phyloP scores from a whole-genome alignment of 208 protist genomes.

The Crithidia mellificae region DNA sequence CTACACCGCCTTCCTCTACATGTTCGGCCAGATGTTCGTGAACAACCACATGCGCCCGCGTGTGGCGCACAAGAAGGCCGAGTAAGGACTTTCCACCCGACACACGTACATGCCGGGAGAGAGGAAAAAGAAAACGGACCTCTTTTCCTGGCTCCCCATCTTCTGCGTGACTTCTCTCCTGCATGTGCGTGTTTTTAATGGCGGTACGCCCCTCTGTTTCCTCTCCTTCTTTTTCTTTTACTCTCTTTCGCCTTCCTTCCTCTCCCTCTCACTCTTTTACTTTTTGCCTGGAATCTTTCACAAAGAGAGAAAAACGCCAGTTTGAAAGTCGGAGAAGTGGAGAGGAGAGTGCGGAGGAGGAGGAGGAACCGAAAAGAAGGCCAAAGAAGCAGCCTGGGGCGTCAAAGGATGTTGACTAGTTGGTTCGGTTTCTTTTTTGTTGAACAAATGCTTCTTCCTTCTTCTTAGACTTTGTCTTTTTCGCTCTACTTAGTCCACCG shows the following conservation, averaged over 20 bases:
- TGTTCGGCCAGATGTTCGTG: constrained; percentile 91
- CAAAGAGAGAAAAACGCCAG: neutral
- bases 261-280: neutral
- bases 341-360: no score
- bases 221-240: neutral
- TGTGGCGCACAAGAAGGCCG: constrained; percentile 33
- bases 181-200: neutral
- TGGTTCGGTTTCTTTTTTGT: neutral
- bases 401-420: no score
- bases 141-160: no score
- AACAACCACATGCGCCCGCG: constrained; percentile 67
- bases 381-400: neutral
- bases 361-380: neutral
- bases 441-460: neutral
- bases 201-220: neutral
- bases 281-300: neutral
- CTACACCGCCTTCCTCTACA: constrained; percentile 86
- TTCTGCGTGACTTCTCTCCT: no score
- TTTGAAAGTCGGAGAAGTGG: no score
- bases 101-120: no score
- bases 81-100: neutral
- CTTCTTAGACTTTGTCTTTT: no score
- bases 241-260: neutral
- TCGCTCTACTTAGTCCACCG: neutral
- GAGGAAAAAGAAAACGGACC: no score